phyloP scores from a whole-genome alignment of 164 flowering plant genomes.

The Magnolia kwangsiensis region DNA sequence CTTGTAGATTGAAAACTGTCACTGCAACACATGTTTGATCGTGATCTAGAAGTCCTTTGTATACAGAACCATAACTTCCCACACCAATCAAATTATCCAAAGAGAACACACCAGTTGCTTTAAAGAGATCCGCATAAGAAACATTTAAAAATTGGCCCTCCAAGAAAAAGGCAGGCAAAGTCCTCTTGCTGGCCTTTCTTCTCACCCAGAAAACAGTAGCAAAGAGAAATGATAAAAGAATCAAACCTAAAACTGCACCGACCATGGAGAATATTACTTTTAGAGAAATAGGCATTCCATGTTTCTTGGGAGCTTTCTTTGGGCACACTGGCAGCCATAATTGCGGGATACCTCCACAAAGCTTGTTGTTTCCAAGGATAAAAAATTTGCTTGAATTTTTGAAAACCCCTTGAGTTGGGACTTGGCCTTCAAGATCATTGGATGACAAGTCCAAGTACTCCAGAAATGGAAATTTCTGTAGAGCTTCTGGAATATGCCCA shows the following conservation, averaged over 20 bases:
- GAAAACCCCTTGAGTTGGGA: slow-evolving; percentile 16
- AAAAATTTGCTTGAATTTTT: slow-evolving; percentile 23
- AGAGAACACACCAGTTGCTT: slow-evolving; percentile 32
- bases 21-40: slow-evolving; percentile 24
- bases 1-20: slow-evolving; percentile 32
- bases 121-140: slow-evolving; percentile 23
- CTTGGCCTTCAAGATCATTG: slow-evolving; percentile 16
- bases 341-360: slow-evolving; percentile 14
- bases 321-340: slow-evolving; percentile 12
- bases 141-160: slow-evolving; percentile 9
- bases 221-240: not conserved
- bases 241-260: not conserved
- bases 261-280: slow-evolving; percentile 7
- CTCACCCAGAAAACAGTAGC: not conserved
- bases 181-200: not conserved
- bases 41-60: slow-evolving; percentile 18
- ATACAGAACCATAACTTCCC: slow-evolving; percentile 36
- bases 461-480: not conserved
- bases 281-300: not conserved
- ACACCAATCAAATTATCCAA: slow-evolving; percentile 27
- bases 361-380: slow-evolving; percentile 3
- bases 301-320: not conserved
- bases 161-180: not conserved
- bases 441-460: slow-evolving; percentile 11
- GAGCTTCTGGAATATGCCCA: slow-evolving; percentile 8